A percentile compares a stretch with the other conserved stretches of the same genome.
Conservation (phyloP, 2,329 filamentous ascomycete species). For the Penicillium crustosum region DNA sequence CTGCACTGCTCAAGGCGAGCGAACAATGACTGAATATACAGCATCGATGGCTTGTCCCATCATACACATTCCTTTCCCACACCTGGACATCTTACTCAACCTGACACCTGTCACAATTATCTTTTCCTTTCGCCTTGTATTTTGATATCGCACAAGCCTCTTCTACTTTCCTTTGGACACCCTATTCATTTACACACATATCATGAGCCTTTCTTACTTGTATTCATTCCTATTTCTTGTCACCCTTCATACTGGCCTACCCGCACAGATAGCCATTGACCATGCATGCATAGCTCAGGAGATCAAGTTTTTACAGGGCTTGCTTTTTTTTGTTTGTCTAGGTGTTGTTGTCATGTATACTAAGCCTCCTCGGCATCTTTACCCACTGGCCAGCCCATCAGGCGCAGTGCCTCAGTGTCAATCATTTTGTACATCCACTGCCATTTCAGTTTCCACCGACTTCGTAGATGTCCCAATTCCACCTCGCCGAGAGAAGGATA, state of each 20-base stretch:
- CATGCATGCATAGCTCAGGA: constrained; percentile 25
- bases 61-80: constrained; percentile 1
- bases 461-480: constrained; percentile 5
- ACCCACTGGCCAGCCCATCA: constrained; percentile 33
- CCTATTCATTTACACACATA: constrained; percentile 9
- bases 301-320: constrained; percentile 18
- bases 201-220: constrained; percentile 11
- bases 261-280: constrained; percentile 21
- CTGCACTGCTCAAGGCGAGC: constrained; percentile 33
- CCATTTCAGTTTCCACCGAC: constrained; percentile 34
- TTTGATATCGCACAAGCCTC: constrained; percentile 18
- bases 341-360: constrained; percentile 26
- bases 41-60: neutral
- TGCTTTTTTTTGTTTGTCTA: constrained; percentile 16
- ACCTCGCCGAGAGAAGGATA: constrained; percentile 4
- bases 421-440: constrained; percentile 44
- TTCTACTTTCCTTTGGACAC: constrained; percentile 10
- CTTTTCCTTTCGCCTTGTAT: constrained; percentile 12
- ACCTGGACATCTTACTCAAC: neutral
- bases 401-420: constrained; percentile 33
- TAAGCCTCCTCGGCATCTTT: constrained; percentile 24
- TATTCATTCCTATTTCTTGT: constrained; percentile 18
- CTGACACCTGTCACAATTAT: neutral
- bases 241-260: constrained; percentile 14
- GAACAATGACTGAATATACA: constrained; percentile 23